A percentile compares a stretch with the other conserved stretches of the same genome.
phyloP scores from a whole-genome alignment of 2,329 filamentous ascomycete genomes.

The Neonectria sp. region DNA sequence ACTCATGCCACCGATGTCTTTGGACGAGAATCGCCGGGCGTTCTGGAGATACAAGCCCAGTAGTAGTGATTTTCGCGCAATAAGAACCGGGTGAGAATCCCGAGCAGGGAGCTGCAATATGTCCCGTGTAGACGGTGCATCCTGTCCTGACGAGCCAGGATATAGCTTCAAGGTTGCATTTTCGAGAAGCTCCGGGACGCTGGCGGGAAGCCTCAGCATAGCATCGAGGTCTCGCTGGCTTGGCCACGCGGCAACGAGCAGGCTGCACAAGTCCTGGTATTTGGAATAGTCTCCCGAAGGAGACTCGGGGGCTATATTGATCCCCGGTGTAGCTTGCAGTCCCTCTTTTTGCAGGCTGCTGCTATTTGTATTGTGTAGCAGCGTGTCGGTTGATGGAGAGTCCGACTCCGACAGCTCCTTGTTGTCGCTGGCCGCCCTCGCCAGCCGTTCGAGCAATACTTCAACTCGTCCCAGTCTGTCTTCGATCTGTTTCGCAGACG shows the following conservation, averaged over 20 bases:
- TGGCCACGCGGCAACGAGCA: conserved; percentile 1
- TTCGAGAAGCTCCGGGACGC: background rate
- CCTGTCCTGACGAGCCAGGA: conserved; percentile 16
- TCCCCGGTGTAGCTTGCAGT: conserved; percentile 29
- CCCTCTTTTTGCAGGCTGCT: background rate
- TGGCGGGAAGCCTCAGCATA: background rate
- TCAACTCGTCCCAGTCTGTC: conserved; percentile 28
- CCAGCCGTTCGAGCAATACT: conserved; percentile 18
- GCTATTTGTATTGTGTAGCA: background rate
- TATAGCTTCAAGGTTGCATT: background rate
- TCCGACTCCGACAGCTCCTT: background rate
- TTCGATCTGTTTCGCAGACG: conserved; percentile 16
- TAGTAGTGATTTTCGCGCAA: conserved; percentile 59
- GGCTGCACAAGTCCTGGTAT: conserved; percentile 49
- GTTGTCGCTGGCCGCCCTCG: background rate
- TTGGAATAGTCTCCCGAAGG: background rate
- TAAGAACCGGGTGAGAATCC: conserved; percentile 55
- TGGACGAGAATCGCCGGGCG: conserved; percentile 24
- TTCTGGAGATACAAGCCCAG: conserved; percentile 52
- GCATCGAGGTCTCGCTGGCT: no score
- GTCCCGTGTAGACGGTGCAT: conserved; percentile 40
- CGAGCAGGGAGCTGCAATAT: conserved; percentile 47
- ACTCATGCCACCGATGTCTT: conserved; percentile 41
- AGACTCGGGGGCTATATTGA: background rate
- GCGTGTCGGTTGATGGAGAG: background rate